These are phyloP conservation scores for Breynia disticha DNA, from an alignment of 441 rosid genomes.

Conservation along the genomic window DNA sequence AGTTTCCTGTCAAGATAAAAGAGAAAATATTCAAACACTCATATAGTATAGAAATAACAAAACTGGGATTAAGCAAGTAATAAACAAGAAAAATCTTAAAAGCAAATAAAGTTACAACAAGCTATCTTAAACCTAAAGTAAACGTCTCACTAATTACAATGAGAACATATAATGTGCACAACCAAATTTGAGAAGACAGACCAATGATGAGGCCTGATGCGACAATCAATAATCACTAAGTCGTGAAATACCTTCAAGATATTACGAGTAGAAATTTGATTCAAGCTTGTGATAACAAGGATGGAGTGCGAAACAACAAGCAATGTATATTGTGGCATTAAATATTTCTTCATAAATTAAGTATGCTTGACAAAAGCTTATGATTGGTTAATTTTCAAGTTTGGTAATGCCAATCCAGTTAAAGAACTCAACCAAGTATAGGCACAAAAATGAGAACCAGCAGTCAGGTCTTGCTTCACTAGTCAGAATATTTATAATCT, in stretches of 20 bases:
- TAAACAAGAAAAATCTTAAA: not conserved
- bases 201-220: not conserved
- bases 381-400: too few relatives aligned
- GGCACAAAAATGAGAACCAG: not conserved
- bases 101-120: not conserved
- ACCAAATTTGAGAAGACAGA: not conserved
- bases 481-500: not conserved
- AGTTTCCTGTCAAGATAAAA: conserved; percentile 27
- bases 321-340: not conserved
- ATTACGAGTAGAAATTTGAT: not conserved
- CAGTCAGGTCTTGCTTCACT: not conserved
- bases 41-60: not conserved
- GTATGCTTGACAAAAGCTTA: too few relatives aligned
- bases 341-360: too few relatives aligned
- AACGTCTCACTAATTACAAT: not conserved
- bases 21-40: conserved; percentile 1
- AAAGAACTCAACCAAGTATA: not conserved
- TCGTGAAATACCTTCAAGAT: not conserved
- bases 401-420: not conserved
- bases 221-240: not conserved
- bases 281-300: not conserved
- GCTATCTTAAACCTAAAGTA: not conserved
- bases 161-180: not conserved
- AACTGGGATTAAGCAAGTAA: not conserved
- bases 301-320: not conserved